Percentiles rank a stretch among this genome's conserved stretches.
Evolutionary conservation across 2,329 filamentous ascomycete species (phyloP).

Genomic region (Colletotrichum gloeosporioides): DNA sequence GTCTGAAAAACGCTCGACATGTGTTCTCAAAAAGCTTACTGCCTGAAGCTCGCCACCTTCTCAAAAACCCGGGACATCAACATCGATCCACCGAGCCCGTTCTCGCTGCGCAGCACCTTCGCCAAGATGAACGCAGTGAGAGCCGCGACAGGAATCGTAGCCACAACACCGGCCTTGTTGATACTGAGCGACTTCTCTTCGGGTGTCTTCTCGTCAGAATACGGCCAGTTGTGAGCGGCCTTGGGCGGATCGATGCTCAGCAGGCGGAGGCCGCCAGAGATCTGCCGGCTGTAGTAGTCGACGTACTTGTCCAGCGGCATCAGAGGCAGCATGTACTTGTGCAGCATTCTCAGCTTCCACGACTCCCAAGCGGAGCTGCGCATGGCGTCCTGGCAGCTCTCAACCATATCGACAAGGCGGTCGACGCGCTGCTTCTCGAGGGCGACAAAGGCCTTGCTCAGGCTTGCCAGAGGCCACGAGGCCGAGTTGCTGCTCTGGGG

Average conservation of each 20-base stretch:
- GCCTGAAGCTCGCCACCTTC: background rate
- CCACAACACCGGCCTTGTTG: background rate
- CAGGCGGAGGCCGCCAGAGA: background rate
- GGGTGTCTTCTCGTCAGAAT: background rate
- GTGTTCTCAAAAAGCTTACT: background rate
- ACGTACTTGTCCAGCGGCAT: background rate
- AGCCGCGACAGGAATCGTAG: background rate
- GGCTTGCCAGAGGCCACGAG: background rate
- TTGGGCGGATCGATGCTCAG: background rate
- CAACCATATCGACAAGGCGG: background rate
- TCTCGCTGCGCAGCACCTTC: background rate
- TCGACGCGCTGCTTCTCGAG: constrained; percentile 5
- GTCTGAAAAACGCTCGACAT: background rate
- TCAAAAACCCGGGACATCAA: background rate
- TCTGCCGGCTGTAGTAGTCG: constrained; percentile 9
- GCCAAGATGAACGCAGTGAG: background rate
- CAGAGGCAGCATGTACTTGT: background rate
- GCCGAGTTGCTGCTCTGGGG: background rate
- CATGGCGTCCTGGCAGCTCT: constrained; percentile 13
- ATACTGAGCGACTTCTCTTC: background rate
- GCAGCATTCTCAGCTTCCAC: background rate
- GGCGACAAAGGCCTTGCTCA: background rate
- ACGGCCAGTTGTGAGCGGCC: constrained; percentile 1
- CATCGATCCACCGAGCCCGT: background rate
- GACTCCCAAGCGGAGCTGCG: constrained; percentile 4